phyloP scores from a whole-genome alignment of 257 asterid genomes.

The Fraxinus quadrangulata region DNA sequence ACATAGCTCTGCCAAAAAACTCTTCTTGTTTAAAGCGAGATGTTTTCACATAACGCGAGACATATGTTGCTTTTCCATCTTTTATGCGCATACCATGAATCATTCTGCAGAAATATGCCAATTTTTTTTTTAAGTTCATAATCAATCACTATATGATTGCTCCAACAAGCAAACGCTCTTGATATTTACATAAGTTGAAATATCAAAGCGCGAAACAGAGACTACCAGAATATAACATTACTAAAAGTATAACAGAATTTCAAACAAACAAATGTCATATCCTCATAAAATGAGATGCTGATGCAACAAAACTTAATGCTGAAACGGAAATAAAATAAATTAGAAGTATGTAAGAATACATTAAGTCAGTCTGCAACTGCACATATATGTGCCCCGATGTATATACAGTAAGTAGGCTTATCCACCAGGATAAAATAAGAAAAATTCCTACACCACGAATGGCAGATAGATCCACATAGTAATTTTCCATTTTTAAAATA shows the following conservation, averaged over 20 bases:
- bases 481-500: neutral
- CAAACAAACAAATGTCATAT: neutral
- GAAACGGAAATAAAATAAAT: conserved; percentile 1
- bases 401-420: neutral
- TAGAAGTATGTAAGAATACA: neutral
- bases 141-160: conserved; percentile 15
- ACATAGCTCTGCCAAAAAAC: conserved; percentile 71
- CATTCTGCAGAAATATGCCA: conserved; percentile 59
- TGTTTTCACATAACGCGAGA: conserved; percentile 91
- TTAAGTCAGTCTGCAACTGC: neutral
- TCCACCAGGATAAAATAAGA: neutral
- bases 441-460: neutral
- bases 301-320: conserved; percentile 12
- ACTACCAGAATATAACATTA: neutral
- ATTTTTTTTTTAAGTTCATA: neutral
- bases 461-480: neutral
- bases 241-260: neutral
- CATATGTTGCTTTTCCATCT: conserved; percentile 92
- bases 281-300: conserved; percentile 4
- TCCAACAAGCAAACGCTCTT: neutral
- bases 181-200: neutral
- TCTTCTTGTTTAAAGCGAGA: conserved; percentile 91
- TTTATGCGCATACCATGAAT: conserved; percentile 92
- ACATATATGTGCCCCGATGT: neutral
- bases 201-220: conserved; percentile 1